Base-by-base conservation (phyloP, 805 yeast genomes). In the Kodamaea hsintzibuensis region DNA sequence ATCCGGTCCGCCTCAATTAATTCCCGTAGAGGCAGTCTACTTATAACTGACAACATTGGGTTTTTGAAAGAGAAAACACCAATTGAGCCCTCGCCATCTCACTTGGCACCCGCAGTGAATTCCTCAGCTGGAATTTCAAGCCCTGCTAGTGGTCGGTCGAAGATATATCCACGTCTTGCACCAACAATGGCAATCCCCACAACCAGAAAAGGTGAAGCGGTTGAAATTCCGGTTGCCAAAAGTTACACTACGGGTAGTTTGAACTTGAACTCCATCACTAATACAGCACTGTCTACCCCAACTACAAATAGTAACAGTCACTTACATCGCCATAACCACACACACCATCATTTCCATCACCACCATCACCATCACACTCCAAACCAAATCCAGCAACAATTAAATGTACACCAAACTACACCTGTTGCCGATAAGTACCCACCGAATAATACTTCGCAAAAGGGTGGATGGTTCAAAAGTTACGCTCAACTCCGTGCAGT, bases 171-270 rank as follows among this genome's bases (percentile, higher is more conserved):
- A 6, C 61, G 67, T 37, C 70, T 66, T 49, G 69, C 74, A 0
- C 77, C 78, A 1, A 69, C 80, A 62, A 82, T 89, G 85, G 88
- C 96, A 0, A 89, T 89, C 49, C 92, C 96, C 0, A 88, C 95
- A 0, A 87, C 93, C 0, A 70, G 91, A 59, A 81, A 82, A 39
- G 96, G 96, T 6, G 95, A 85, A 60, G 82, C 93, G 0, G 82
- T 88, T 1, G 95, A 89, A 62, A 88, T 89, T 25, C 86, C 87
- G 2, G 71, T 64, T 47, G 55, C 73, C 40, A 56, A 62, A 59
- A 58, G 64, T 55, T 55, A 62, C 67, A 51, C 59, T 57, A 38
- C 59, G 52, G 51, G 25, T 47, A 42, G 47, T 14, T 39, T 46
- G 55, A 68, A 65, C 50, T 64, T 68, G 52, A 65, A 52, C 9